Conservation (phyloP, 2,329 filamentous ascomycete genomes). For the Botryotinia narcissicola region DNA sequence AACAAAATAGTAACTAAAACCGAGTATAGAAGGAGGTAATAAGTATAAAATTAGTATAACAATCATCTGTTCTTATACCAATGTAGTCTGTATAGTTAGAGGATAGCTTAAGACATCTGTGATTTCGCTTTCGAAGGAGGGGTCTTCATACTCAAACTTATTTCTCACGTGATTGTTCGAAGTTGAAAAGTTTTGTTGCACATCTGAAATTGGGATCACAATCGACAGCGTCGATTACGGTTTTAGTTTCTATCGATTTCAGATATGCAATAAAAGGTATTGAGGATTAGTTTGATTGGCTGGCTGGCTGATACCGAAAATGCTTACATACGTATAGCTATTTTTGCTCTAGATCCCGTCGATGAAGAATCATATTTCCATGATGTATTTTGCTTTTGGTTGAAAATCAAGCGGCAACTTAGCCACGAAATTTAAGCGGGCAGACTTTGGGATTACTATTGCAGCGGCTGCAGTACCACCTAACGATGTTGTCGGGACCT, state of each 20-base stretch:
- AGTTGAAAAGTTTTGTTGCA: background rate
- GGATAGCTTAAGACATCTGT: too few species aligned
- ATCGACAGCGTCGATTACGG: background rate
- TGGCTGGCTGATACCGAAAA: background rate
- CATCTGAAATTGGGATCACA: background rate
- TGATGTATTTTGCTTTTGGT: background rate
- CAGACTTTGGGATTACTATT: too few species aligned
- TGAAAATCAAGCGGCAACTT: background rate
- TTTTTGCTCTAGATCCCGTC: background rate
- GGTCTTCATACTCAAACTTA: too few species aligned
- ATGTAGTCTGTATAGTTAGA: too few species aligned
- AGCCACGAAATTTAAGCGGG: rapidly evolving
- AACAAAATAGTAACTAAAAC: too few species aligned
- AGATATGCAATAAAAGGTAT: background rate
- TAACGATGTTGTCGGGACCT: background rate
- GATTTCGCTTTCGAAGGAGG: too few species aligned
- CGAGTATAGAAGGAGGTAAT: too few species aligned
- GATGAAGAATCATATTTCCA: background rate
- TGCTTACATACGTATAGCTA: background rate
- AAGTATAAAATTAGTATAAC: too few species aligned
- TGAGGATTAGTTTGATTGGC: background rate
- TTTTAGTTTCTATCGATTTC: background rate
- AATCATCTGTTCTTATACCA: too few species aligned
- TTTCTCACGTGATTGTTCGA: background rate
- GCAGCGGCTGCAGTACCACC: background rate